Base-by-base conservation (phyloP, 2,329 filamentous ascomycete genomes). In the Polytolypa hystricis region DNA sequence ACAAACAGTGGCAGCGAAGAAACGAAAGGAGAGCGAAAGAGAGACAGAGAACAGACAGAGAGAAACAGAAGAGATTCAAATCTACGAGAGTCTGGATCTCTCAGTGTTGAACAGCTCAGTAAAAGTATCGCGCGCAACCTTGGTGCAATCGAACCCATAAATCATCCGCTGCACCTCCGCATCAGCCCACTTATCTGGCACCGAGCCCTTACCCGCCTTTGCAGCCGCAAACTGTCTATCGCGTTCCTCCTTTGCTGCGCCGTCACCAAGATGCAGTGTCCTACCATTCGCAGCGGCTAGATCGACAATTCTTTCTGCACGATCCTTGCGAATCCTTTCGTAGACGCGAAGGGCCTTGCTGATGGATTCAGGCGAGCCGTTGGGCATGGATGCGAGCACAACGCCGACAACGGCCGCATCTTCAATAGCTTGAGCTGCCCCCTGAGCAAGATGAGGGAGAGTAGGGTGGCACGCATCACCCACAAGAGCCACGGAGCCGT, bases 161-260 rank as follows among this genome's bases (percentile, higher is more conserved):
- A 81, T 73, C 66, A 72, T 71, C 55, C 70, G 67, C 57, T 81
- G 77, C 28, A 81, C 74, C 48, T 81, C 77, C 7, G 76, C 74
- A 54, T 78, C 79, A 3, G 75, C 75, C 78, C 78, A 81, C 61
- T 79, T 80, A 58, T 81, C 77, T 9, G 60, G 60, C 5, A 62
- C 60, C 14, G 64, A 65, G 2, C 67, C 65, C 50, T 66, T 69
- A 37, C 59, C 60, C 47, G 61, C 52, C 43, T 62, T 66, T 42
- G 72, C 62, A 36, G 69, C 69, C 36, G 66, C 68, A 53, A 76
- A 77, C 34, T 67, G 60, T 51, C 61, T 67, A 45, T 77, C 72
- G 3, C 73, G 57, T 53, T 75, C 69, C 47, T 72, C 69, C 57
- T 76, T 74, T 5, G 70, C 73, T 23, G 66, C 69, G 4, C 73